phyloP scores from a whole-genome alignment of 2,329 filamentous ascomycete species.

The Clonostachys sp. region DNA sequence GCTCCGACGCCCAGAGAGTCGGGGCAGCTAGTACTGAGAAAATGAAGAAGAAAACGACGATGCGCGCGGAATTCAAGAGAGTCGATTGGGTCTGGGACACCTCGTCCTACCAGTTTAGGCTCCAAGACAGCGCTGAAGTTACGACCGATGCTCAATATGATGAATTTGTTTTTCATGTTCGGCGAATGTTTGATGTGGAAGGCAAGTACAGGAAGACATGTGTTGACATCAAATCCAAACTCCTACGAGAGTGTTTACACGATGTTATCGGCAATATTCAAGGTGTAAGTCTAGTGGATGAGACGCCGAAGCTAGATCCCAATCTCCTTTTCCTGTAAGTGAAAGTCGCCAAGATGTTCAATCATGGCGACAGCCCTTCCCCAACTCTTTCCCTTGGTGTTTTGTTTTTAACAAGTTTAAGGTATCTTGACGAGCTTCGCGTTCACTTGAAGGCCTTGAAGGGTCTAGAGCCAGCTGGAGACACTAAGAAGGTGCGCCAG shows the following conservation, averaged over 20 bases:
- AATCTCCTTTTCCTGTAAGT: constrained; percentile 64
- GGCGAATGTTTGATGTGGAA: constrained; percentile 78
- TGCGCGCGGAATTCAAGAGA: constrained; percentile 37
- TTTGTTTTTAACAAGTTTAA: constrained; percentile 14
- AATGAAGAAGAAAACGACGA: constrained; percentile 10
- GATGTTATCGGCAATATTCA: constrained; percentile 27
- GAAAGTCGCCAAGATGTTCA: background rate
- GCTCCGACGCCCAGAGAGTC: no score
- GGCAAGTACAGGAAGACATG: constrained; percentile 70
- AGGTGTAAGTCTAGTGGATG: constrained; percentile 72
- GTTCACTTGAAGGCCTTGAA: constrained; percentile 60
- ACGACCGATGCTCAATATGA: constrained; percentile 56
- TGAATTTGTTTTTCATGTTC: constrained; percentile 78
- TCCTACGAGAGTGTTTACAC: constrained; percentile 60
- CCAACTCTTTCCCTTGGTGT: no score
- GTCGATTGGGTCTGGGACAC: constrained; percentile 52
- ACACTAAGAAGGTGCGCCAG: constrained; percentile 51
- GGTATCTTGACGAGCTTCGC: constrained; percentile 76
- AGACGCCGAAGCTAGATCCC: constrained; percentile 68
- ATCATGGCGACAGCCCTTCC: background rate
- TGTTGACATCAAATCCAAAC: constrained; percentile 82
- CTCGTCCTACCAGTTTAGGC: constrained; percentile 42
- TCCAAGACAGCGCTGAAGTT: constrained; percentile 48
- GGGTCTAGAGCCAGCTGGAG: constrained; percentile 40
- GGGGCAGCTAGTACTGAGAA: no score